phyloP scores from a whole-genome alignment of 2,329 filamentous ascomycete genomes.

The Aspergillus sp. region DNA sequence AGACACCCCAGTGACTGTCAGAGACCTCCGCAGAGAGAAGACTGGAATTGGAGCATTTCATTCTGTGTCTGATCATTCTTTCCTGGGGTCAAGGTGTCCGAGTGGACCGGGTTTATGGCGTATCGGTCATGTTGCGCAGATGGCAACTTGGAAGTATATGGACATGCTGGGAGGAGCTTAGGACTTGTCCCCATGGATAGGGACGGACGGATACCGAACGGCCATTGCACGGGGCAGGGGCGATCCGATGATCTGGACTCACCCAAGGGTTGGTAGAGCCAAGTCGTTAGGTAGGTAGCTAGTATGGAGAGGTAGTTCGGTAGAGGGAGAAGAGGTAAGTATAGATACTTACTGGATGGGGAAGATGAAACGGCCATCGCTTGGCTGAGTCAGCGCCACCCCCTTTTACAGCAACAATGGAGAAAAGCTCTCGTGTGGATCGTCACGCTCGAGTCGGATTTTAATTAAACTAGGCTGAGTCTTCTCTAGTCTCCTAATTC shows the following conservation, averaged over 20 bases:
- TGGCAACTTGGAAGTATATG: not conserved
- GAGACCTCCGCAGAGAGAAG: not conserved
- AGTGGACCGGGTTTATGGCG: too few species aligned
- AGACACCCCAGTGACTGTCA: not conserved
- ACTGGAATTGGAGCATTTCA: not conserved
- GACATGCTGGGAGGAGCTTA: not conserved
- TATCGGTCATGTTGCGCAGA: too few species aligned
- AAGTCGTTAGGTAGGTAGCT: not conserved
- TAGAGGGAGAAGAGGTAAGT: not conserved
- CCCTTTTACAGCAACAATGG: conserved; percentile 32
- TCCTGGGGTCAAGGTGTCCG: too few species aligned
- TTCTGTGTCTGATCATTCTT: not conserved
- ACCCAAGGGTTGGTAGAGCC: too few species aligned
- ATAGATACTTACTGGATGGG: not conserved
- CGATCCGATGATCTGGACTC: not conserved
- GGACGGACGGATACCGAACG: not conserved
- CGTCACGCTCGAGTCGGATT: conserved; percentile 14
- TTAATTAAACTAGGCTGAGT: conserved; percentile 8
- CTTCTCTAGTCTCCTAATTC: not conserved
- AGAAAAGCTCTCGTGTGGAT: conserved; percentile 19
- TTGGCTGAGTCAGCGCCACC: conserved; percentile 34
- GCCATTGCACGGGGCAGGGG: too few species aligned
- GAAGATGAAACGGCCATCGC: conserved; percentile 16
- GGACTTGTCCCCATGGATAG: not conserved
- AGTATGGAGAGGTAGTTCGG: not conserved